Evolutionary conservation across 352 stramenopile species (phyloP).

Genomic region (Phytophthora tubulina): DNA sequence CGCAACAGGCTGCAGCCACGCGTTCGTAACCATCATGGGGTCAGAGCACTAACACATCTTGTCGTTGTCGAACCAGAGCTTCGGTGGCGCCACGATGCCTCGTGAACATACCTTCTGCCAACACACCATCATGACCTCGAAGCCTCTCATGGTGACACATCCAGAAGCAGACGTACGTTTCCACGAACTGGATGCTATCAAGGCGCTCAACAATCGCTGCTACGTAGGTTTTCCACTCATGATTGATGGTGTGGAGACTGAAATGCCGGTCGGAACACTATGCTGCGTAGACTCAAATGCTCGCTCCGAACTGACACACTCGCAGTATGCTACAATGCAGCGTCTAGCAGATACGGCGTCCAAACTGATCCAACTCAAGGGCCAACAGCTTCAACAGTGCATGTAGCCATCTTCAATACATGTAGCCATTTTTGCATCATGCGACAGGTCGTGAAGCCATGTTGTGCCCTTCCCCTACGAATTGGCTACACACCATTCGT

Average conservation of each 20-base stretch:
- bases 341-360: constrained; percentile 29
- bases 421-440: no score
- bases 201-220: constrained; percentile 1
- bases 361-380: constrained; percentile 25
- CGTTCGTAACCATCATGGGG: constrained; percentile 36
- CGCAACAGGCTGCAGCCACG: constrained; percentile 18
- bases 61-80: constrained; percentile 17
- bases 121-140: constrained; percentile 34
- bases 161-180: constrained; percentile 42
- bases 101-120: constrained; percentile 34
- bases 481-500: no score
- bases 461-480: no score
- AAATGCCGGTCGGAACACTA: constrained; percentile 31
- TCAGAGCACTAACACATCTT: constrained; percentile 29
- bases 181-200: constrained; percentile 21
- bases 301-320: constrained; percentile 30
- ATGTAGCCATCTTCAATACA: no score
- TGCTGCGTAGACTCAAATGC: constrained; percentile 33
- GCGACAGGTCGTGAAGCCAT: no score
- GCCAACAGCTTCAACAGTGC: constrained; percentile 5
- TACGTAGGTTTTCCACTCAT: constrained; percentile 36
- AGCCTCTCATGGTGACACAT: constrained; percentile 34
- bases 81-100: constrained; percentile 21
- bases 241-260: not conserved
- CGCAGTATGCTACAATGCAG: constrained; percentile 36